Base-by-base conservation (phyloP, 208 protist genomes). In the Trypanosoma brucei region DNA sequence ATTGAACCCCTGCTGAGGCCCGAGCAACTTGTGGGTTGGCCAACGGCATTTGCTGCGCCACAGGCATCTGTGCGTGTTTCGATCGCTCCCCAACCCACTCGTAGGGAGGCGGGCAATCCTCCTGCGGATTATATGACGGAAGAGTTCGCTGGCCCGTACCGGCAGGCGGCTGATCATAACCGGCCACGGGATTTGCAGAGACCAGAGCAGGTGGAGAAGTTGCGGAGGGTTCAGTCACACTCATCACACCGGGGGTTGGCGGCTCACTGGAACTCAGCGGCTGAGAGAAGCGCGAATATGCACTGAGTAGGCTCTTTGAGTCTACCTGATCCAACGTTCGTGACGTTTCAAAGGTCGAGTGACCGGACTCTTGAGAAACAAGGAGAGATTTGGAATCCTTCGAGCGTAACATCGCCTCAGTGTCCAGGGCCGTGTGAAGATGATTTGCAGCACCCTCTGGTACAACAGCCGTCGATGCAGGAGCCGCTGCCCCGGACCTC, bases 81-180 rank as follows among this genome's bases (percentile, higher is more conserved):
- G 22, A 30, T 33, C 33, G 35, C 30, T 14, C 30, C 11, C n/a
- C 14, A 4, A 39, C 40, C 57, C 65, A 58, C 6, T 51, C 50
- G n/a, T 62, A 63, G 14, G 65, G 65, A 7, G 65, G 65, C 13
- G 57, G 57, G 33, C 48, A 53, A 3, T 57, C 57, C 11, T 62
- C 57, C 31, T 59, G 51, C 3, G 34, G 55, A 13, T 7, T 38
- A 55, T 69, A 55, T 45, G 56, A 33, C 30, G 55, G 61, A 37
- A 55, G 44, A 8, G 62, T n/a, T 54, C 50, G 11, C 50, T 7
- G n/a, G 9, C 14, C 14, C 50, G n/a, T 31, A 35, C 6, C 6
- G 35, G 5, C 9, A 13, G 54, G 54, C 33, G 54, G 42, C 8
- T 46, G 42, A 6, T 6, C 11, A 6, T 46, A 6, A 46, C 42